Evolutionary conservation across 106 monocot genomes (phyloP).

Genomic region (Acorus gramineus): DNA sequence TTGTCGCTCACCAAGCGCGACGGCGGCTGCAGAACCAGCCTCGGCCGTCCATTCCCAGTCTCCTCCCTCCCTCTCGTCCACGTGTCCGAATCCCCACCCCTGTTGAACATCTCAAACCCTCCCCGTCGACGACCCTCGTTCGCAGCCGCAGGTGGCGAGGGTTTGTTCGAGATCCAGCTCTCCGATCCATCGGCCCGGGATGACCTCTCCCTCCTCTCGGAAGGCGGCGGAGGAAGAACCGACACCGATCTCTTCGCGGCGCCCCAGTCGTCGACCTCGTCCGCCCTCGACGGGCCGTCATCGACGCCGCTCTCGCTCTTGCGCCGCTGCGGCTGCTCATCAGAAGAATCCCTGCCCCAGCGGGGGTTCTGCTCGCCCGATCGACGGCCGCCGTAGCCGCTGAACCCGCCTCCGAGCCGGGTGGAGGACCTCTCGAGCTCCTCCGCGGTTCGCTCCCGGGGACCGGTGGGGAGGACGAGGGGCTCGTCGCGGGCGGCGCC

Average conservation of each 20-base stretch:
- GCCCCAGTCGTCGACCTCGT: constrained; percentile 84
- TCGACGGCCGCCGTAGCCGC: constrained; percentile 12
- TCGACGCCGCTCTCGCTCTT: constrained; percentile 19
- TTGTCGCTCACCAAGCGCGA: constrained; percentile 39
- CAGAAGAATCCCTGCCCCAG: constrained; percentile 12
- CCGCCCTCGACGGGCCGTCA: constrained; percentile 60
- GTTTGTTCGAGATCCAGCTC: constrained; percentile 68
- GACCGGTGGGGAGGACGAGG: constrained; percentile 67
- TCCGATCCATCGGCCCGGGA: constrained; percentile 64
- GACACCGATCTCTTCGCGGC: constrained; percentile 39
- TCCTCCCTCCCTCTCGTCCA: constrained; percentile 58
- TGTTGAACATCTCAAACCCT: constrained; percentile 32
- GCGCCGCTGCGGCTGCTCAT: constrained; percentile 27
- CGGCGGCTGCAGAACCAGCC: constrained; percentile 68
- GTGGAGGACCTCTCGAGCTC: constrained; percentile 45
- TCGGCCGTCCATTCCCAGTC: constrained; percentile 38
- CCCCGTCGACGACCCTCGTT: constrained; percentile 14
- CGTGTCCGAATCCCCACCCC: constrained; percentile 33
- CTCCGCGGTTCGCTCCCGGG: constrained; percentile 79
- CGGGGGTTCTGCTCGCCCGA: constrained; percentile 2
- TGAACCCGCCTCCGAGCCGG: constrained; percentile 28
- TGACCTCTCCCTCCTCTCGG: constrained; percentile 34
- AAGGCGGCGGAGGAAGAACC: neutral
- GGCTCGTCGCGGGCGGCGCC: constrained; percentile 21
- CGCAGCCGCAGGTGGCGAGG: constrained; percentile 10